Conservation (phyloP, 768 basidiomycete genomes). For the Leccinellum luteum region DNA sequence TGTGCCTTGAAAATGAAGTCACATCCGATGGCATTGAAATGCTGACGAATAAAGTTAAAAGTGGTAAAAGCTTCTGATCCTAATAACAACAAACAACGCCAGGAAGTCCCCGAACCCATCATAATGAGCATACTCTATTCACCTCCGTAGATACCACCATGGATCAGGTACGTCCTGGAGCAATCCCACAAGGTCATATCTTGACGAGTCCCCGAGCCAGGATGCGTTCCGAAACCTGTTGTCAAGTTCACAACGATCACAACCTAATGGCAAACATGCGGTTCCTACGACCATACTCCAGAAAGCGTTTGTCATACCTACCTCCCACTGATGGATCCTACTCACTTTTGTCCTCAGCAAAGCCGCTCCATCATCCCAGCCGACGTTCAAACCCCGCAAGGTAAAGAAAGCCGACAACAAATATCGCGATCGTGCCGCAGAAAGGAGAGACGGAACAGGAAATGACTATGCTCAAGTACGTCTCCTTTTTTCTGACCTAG, state of each 20-base stretch:
- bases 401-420: slow-evolving; percentile 58
- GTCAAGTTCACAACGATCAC: slow-evolving; percentile 30
- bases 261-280: slow-evolving; percentile 10
- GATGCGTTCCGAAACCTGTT: slow-evolving; percentile 60
- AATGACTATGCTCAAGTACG: slow-evolving; percentile 73
- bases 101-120: background rate
- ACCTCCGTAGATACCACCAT: slow-evolving; percentile 8
- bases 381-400: slow-evolving; percentile 80
- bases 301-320: slow-evolving; percentile 16
- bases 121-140: background rate
- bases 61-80: slow-evolving; percentile 21
- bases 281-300: slow-evolving; percentile 2
- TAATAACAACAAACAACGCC: slow-evolving; percentile 32
- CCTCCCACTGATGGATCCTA: background rate
- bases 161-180: slow-evolving; percentile 25
- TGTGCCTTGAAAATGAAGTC: background rate
- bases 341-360: slow-evolving; percentile 36
- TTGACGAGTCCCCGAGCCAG: slow-evolving; percentile 30
- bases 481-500: background rate
- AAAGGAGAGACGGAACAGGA: slow-evolving; percentile 61
- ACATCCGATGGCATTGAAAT: background rate
- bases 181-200: background rate
- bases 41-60: slow-evolving; percentile 8
- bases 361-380: slow-evolving; percentile 48
- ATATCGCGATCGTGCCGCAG: slow-evolving; percentile 77